Base-by-base conservation (phyloP, 208 protist species). In the Trypanosomatidae sp. region DNA sequence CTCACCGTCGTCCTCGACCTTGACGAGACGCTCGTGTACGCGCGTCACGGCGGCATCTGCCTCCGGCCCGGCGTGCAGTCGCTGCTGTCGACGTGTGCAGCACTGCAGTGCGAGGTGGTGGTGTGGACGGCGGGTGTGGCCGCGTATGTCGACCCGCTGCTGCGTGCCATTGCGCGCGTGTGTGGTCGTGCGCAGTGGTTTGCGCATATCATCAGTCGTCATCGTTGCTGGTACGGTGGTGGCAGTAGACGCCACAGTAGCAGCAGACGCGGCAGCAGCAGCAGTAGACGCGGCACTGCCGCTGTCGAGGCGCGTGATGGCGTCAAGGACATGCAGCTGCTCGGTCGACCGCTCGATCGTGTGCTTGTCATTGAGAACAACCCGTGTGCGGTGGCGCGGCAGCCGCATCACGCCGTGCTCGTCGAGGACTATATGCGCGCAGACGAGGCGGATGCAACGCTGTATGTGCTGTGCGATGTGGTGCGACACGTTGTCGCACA, bases 301-400 rank as follows among this genome's bases (percentile, higher is more conserved):
- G n/a, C n/a, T n/a, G n/a, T n/a, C n/a, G n/a, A n/a, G n/a, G n/a
- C n/a, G n/a, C n/a, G n/a, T n/a, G 51, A 65, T 19, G 53, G 50
- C 3, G 67, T 78, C 15, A 90, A 93, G 52, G 80, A 93, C 41
- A 33, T 90, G 2, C 49, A 50, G 0, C 47, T 55, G 2, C 65
- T 93, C 1, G 75, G 71, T 8, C 58, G 80, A 4, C 56, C 55
- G 3, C 10, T 82, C 21, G 49, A 68, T 6, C 66, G 67, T 8
- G 53, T 87, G 4, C 11, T 90, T 13, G 40, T 90, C 39, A 22
- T 93, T n/a, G 80, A 90, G 48, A 93, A 93, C 52, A 89, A 67
- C 51, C 80, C 85, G 8, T 48, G 67, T 1, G 83, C 78, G 6
- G 63, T 88, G 10, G 30, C 63, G 2, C 40, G 40, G 30, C 79